A percentile compares a stretch with the other conserved stretches of the same genome.
Conservation (phyloP, 208 protist species). For the Herpetomonas muscarum region DNA sequence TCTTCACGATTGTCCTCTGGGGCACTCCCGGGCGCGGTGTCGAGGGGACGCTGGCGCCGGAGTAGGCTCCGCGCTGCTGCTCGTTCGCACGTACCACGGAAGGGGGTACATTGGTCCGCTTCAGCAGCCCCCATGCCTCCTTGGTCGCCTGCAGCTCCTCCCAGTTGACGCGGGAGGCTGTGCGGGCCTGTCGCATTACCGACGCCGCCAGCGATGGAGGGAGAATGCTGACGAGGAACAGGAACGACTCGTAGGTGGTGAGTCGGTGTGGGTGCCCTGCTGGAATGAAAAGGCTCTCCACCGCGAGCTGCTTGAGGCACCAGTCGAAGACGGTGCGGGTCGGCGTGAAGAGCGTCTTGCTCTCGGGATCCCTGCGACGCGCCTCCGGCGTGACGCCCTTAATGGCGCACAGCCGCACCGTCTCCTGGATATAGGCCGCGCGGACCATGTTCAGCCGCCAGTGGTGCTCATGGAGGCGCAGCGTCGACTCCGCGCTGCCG, state of each 20-base stretch:
- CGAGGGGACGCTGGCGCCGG: neutral
- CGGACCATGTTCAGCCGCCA: slow-evolving; percentile 48
- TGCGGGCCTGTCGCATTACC: slow-evolving; percentile 16
- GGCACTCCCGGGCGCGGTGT: neutral
- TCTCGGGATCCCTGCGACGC: slow-evolving; percentile 19
- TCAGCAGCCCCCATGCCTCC: slow-evolving; percentile 37
- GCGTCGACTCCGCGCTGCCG: slow-evolving; percentile 20
- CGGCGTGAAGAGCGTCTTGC: slow-evolving; percentile 32
- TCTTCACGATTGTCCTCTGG: neutral
- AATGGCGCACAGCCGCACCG: slow-evolving; percentile 38
- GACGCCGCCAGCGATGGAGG: slow-evolving; percentile 15
- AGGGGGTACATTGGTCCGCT: slow-evolving; percentile 28
- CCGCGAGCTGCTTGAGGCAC: slow-evolving; percentile 41
- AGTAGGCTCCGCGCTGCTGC: neutral
- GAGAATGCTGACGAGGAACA: slow-evolving; percentile 32
- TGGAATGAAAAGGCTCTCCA: slow-evolving; percentile 42
- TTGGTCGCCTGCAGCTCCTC: slow-evolving; percentile 31
- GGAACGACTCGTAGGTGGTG: slow-evolving; percentile 43
- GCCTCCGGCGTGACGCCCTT: slow-evolving; percentile 43
- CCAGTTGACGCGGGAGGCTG: slow-evolving; percentile 27
- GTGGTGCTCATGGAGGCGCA: slow-evolving; percentile 50
- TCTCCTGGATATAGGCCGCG: slow-evolving; percentile 48
- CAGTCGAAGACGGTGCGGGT: slow-evolving; percentile 47
- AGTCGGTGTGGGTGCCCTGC: slow-evolving; percentile 41
- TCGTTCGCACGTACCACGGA: neutral